Conservation (phyloP, 23 red algal species). For the Gracilariopsis chorda region DNA sequence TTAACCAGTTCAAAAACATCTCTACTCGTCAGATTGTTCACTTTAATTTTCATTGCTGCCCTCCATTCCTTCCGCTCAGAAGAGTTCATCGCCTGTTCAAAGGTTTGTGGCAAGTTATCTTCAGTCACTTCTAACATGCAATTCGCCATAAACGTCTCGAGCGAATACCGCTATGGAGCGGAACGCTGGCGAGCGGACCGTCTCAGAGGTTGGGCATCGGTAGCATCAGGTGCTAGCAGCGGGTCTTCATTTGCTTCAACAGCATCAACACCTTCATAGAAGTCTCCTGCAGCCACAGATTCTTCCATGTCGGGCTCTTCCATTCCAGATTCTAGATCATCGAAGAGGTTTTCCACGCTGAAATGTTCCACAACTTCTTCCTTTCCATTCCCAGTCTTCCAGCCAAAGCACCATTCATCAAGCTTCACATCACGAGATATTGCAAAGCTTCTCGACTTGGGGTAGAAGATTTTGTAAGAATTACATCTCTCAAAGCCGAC, state of each 20-base stretch:
- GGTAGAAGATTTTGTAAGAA: not conserved
- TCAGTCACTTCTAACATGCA: not conserved
- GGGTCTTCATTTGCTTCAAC: no score
- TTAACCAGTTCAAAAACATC: not conserved
- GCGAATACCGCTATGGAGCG: not conserved
- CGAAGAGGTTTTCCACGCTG: no score
- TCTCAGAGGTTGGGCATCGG: not conserved
- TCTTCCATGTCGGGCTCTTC: no score
- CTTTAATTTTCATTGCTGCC: not conserved
- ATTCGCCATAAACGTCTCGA: not conserved
- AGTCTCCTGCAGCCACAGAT: no score
- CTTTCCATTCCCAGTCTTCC: not conserved
- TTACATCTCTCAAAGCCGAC: constrained; percentile 22
- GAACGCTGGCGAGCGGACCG: not conserved
- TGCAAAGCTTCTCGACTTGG: not conserved
- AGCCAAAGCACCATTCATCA: not conserved
- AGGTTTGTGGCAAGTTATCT: not conserved
- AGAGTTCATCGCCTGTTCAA: not conserved
- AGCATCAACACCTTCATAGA: no score
- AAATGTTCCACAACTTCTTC: no score
- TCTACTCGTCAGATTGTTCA: not conserved
- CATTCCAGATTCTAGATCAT: no score
- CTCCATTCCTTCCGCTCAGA: not conserved
- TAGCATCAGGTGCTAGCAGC: not conserved
- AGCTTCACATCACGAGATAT: not conserved